These are phyloP conservation scores for Metarhizium brunneum DNA, from an alignment of 2,329 filamentous ascomycete species.

Conservation along the genomic window DNA sequence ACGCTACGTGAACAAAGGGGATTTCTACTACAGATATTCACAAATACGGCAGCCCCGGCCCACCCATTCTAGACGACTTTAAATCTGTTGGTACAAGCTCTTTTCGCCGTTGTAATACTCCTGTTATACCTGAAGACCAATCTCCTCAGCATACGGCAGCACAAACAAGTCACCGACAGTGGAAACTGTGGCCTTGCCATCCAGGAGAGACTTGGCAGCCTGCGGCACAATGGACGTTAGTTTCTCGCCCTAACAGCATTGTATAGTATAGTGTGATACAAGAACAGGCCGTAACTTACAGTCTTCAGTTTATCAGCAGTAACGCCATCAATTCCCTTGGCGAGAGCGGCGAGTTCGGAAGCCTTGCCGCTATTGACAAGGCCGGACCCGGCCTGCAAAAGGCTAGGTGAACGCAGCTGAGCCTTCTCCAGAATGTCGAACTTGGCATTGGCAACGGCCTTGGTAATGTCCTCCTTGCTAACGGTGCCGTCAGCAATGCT, in stretches of 20 bases:
- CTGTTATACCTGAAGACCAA: constrained; percentile 86
- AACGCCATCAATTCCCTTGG: constrained; percentile 71
- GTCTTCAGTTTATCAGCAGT: constrained; percentile 76
- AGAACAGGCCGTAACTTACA: constrained; percentile 43
- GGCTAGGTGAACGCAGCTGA: constrained; percentile 66
- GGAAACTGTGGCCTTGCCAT: constrained; percentile 81
- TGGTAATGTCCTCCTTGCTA: constrained; percentile 77
- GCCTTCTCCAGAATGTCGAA: constrained; percentile 80
- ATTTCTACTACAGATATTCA: constrained; percentile 39
- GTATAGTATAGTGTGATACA: background rate
- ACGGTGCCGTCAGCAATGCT: constrained; percentile 66
- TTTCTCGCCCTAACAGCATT: constrained; percentile 7
- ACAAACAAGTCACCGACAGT: constrained; percentile 85
- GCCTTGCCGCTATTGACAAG: constrained; percentile 74
- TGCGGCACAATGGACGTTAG: constrained; percentile 27
- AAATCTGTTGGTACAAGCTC: constrained; percentile 34
- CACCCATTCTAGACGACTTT: constrained; percentile 28
- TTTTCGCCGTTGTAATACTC: constrained; percentile 15
- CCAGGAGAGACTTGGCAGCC: constrained; percentile 81
- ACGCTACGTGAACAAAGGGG: constrained; percentile 18
- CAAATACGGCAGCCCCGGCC: constrained; percentile 24
- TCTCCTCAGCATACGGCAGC: constrained; percentile 86
- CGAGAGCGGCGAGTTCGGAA: constrained; percentile 73
- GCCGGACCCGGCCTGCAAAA: constrained; percentile 77
- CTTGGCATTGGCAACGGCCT: constrained; percentile 88